These are phyloP conservation scores for Entomortierella chlamydospora DNA, from an alignment of 192 early-diverging fungal species.

Conservation along the genomic window DNA sequence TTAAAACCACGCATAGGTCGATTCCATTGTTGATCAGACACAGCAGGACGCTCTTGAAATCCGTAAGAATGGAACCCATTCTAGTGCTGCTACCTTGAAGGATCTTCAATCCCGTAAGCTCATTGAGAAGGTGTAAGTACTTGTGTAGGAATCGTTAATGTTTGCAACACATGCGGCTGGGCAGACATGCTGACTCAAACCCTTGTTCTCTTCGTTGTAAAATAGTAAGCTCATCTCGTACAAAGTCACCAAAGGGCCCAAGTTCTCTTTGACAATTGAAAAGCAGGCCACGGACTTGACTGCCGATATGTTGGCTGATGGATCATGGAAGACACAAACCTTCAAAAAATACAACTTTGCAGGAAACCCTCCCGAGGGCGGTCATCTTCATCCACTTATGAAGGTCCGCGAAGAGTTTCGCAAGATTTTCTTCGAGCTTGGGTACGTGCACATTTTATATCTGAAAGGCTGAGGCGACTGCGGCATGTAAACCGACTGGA, in stretches of 20 bases:
- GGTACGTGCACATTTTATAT: constrained; percentile 58
- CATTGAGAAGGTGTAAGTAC: constrained; percentile 71
- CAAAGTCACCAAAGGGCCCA: constrained; percentile 84
- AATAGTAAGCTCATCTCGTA: constrained; percentile 83
- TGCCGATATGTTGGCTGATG: constrained; percentile 85
- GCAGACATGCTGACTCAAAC: neutral
- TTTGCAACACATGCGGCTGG: no score
- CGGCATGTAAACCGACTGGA: neutral
- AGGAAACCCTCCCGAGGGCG: constrained; percentile 84
- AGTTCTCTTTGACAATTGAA: constrained; percentile 87
- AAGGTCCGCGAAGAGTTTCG: constrained; percentile 99
- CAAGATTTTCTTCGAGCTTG: constrained; percentile 99
- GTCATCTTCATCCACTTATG: constrained; percentile 97
- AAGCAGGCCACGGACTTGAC: constrained; percentile 97
- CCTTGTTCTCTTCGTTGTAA: neutral
- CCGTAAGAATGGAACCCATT: constrained; percentile 68
- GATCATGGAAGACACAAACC: constrained; percentile 92
- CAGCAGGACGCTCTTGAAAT: constrained; percentile 80
- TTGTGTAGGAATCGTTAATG: no score
- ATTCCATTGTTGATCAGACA: constrained; percentile 86
- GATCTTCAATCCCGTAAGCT: constrained; percentile 84
- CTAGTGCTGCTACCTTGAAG: constrained; percentile 74
- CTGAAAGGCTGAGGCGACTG: neutral
- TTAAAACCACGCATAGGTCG: constrained; percentile 56
- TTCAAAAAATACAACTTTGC: constrained; percentile 99